Base-by-base conservation (phyloP, 441 rosid species). In the Erodium moschatum region DNA sequence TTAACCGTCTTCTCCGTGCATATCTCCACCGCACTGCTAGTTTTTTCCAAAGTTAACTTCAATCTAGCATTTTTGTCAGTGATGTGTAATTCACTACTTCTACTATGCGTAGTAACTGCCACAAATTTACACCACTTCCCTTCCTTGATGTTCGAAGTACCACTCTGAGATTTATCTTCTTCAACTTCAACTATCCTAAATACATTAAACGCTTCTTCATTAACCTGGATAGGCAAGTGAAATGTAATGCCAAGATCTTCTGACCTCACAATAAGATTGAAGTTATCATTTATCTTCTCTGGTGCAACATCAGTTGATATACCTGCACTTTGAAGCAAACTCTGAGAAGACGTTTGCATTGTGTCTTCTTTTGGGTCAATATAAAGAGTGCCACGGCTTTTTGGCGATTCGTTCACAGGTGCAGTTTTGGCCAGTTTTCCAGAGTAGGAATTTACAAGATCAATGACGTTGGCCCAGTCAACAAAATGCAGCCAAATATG, bases 401-500 rank as follows among this genome's bases (percentile, higher is more conserved):
- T 69, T 35, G 79, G 61, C 44, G 84, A 72, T 52, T 71, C 67
- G 73, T 69, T 73, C 64, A 64, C 40, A 48, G 5, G 64, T 61
- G 60, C 78, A 70, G 74, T 50, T 72, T 72, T 78, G 76, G 75
- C 72, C 64, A 81, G 72, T 78, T 75, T 78, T 77, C 74, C 75
- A 71, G 80, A 74, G 75, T 73, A 81, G 31, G 84, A 79, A 76
- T 72, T 71, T 27, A 50, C 73, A 70, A 81, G 72, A 70, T 84
- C 86, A 80, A 84, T 72, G 68, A 89, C 74, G 71, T 71, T 76
- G 64, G 72, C 77, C 97, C 97, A 94, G 69, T 85, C 87, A 50
- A 72, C 65, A 72, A 70, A 69, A 77, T 91, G 88, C 27, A 94
- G 78, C 97, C 96, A 94, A 74, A 94, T 68, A 76, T 84, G 83